Base-by-base conservation (phyloP, 306 rosid genomes). In the Elaeagnus macrophylla region DNA sequence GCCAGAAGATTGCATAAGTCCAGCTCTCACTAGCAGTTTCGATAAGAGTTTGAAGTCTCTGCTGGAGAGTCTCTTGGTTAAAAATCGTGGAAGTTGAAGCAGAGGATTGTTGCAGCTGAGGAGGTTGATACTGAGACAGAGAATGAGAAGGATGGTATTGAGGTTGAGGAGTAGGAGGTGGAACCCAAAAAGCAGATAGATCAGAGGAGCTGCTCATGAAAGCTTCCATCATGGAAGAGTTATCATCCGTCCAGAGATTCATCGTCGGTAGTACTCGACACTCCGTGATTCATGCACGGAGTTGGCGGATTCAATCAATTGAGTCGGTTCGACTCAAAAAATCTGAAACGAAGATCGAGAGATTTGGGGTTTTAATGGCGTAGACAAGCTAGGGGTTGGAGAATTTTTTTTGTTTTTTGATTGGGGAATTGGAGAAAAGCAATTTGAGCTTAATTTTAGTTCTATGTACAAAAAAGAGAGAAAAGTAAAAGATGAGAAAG, bases 1-100 rank as follows among this genome's bases (percentile, higher is more conserved):
- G 99, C 99, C 99, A 90, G 80, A 91, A 91, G 48, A 91, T 91
- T 6, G 97, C 96, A 62, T 91, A 91, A 39, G 94, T 86, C 96
- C 96, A 91, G 65, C 37, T 66, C 76, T 89, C 88, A 0, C 74
- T 59, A 3, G 95, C 73, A 1, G 84, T 86, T 4, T 91, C 96
- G 25, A 91, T 91, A n/a, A 91, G 44, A 0, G 93, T 76, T 51
- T 81, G 97, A 35, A 91, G 95, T 0, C 96, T 82, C 32, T 87
- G 99, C 68, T 84, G 94, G 16, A 91, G 93, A 1, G 94, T 80
- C 43, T 91, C 99, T 52, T 87, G 96, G 64, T 77, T 87, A 66
- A 87, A 80, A 16, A 48, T 51, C 13, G 85, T 49, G 6, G 51
- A 67, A 0, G 84, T 71, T 18, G 87, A 81, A 2, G 95, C 72